Evolutionary conservation across 1,284 basidiomycete species (phyloP), one percentile per base, ranked within the genome.

Genomic region (Austroboletus rostrupii): DNA sequence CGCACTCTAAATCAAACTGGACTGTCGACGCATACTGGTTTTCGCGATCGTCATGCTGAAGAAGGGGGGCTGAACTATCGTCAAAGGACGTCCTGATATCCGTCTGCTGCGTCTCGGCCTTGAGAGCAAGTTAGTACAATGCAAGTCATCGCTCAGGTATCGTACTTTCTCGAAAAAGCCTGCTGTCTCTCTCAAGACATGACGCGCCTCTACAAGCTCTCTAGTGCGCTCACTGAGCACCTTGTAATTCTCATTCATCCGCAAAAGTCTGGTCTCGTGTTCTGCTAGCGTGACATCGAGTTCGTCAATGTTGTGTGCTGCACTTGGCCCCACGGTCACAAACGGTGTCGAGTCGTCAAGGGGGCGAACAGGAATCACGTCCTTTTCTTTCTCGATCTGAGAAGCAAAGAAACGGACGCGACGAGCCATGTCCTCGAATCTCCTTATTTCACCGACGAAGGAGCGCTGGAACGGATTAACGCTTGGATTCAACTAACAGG

Each of bases 401-500:
- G 80, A 75, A 13, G 81, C 72, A 64, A 99, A 95, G 70, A 98
- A 97, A 44, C 93, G 87, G 43, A 97, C 83, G 31, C 94, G 87
- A 56, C 97, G 89, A 23, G 91, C 87, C 88, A 97, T 96, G 66
- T 99, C 95, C 67, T 97, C 94, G 50, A 97, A 82, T 53, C 92
- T 85, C 39, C 96, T 86, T 58, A 99, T 94, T 68, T 97, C 95
- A 41, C 89, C 89, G 53, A 97, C 93, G 68, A 96, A 99, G 7
- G 96, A 94, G 57, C 97, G 92, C 79, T 99, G 97, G 76, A 99
- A 99, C 20, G 96, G 90, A 67, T 96, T 97, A 57, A 98, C 85
- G 53, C 85, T 83, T 16, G 95, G 92, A 70, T 99, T 98, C 63
- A 98, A 77, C 93, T 97, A 66, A 35, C 48, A 10, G 50, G 47